Evolutionary conservation across 2,329 filamentous ascomycete species (phyloP), one percentile per base, ranked within the genome.

Genomic region (Hypoxylon sp.): DNA sequence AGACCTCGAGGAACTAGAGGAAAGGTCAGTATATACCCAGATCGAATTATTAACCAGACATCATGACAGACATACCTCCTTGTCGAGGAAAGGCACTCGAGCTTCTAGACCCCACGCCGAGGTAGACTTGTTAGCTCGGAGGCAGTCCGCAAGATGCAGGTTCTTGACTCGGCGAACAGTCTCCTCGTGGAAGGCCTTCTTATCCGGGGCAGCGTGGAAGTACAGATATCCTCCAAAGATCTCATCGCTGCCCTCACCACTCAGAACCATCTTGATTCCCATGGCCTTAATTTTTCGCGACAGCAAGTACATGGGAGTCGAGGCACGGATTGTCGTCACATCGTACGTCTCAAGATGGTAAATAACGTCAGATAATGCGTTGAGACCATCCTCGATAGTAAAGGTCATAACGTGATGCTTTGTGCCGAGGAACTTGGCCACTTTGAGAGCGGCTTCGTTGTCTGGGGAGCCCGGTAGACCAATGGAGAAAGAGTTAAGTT

Each of bases 231-330:
- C 96, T 70, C 96, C 96, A 75, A 98, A 98, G 80, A 98, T 98
- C 84, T 99, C 96, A 81, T 99, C 96, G 77, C 92, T 96, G 54
- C 96, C 96, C 83, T 99, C 96, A 69, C 96, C 96, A 77, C 92
- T 97, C 70, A 99, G 88, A 63, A 99, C 96, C 96, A 99, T 99
- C 89, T 99, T 99, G 79, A 99, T 93, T 71, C 96, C 96, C 91
- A 98, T 95, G 37, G 94, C 96, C 87, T 99, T 99, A 87, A 99
- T 99, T 87, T 99, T 99, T 80, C 97, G 91, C 69, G 94, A 96
- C 52, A 99, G 88, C 71, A 99, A 86, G 84, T 98, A 99, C 96
- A 99, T 99, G 73, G 96, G 96, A 10, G 96, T 99, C 10, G 95
- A 98, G 61, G 96, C 96, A 79, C 96, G 94, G 79, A 99, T 98